Base-by-base conservation (phyloP, 2,329 filamentous ascomycete genomes). In the Fusarium cyanostomum region DNA sequence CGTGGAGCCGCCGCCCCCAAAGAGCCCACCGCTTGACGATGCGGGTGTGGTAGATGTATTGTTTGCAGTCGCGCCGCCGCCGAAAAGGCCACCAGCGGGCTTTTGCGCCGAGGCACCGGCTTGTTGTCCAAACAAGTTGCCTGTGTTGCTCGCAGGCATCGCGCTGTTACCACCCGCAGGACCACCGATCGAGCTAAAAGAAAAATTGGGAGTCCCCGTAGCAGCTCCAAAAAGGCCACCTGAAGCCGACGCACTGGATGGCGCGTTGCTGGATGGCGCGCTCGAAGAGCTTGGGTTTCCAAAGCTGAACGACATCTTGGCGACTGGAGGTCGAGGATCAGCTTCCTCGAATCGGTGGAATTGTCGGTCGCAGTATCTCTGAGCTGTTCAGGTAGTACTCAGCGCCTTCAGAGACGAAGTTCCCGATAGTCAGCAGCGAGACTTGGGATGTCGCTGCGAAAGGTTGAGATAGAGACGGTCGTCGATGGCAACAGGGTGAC, bases 261-360 rank as follows among this genome's bases (percentile, higher is more conserved):
- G 74, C 8, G 73, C 59, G 54, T 70, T 76, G 60, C 69, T 70
- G 46, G 70, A 62, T 15, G 73, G 62, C 45, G 72, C 74, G 66
- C 71, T 62, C 60, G 75, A 76, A 31, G 75, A 72, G 74, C 68
- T 64, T 56, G 69, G 59, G 52, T 71, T 66, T 60, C 73, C 72
- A 67, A 81, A 80, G 56, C 30, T 75, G 73, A 81, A 80, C 33
- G 76, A 71, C 78, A 80, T 81, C 58, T 53, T 71, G 60, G 56
- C 41, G 51, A 53, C 46, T 61, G 48, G 28, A 51, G 35, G 50
- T 34, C 49, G 61, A 58, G 50, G 55, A 68, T 66, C 52, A 60
- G 57, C 52, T 60, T 64, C 63, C 54, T 68, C 57, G 51, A 55
- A 53, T 60, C 49, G 63, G 46, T 34, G 34, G 38, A 51, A 44